Evolutionary conservation across 179 eudicot species (phyloP).

Genomic region (Patellifolia procumbens): DNA sequence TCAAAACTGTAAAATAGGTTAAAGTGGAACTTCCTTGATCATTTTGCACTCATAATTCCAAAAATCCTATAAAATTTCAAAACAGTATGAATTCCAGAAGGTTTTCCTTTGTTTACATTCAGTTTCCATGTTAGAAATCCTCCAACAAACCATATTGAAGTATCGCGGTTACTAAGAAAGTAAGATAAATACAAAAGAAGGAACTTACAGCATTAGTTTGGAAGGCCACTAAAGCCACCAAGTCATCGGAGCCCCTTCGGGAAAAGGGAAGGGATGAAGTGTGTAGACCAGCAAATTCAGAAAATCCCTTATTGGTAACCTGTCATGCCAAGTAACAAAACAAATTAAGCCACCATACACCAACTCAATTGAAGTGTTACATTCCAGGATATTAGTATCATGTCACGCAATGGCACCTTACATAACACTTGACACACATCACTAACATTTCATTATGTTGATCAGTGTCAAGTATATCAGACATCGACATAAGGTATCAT

Average conservation of each 20-base stretch:
- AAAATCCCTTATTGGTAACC: constrained; percentile 74
- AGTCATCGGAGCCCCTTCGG: constrained; percentile 54
- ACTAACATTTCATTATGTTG: neutral
- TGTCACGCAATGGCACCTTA: neutral
- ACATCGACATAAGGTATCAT: neutral
- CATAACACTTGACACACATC: neutral
- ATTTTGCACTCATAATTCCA: neutral
- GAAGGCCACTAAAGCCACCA: constrained; percentile 59
- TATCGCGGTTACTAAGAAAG: too few species aligned
- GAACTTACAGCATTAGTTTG: constrained; percentile 74
- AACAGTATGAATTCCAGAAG: too few species aligned
- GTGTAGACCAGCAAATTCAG: constrained; percentile 74
- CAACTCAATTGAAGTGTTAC: neutral
- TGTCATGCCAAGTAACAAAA: constrained; percentile 27
- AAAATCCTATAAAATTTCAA: neutral
- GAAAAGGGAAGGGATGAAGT: constrained; percentile 55
- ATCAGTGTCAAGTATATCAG: neutral
- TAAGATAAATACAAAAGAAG: too few species aligned
- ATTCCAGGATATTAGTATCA: neutral
- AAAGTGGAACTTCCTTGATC: too few species aligned
- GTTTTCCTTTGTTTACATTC: neutral
- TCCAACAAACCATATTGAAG: too few species aligned
- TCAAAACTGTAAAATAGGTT: too few species aligned
- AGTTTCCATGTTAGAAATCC: neutral
- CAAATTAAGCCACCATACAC: neutral